Base-by-base conservation (phyloP, 257 asterid species). In the Knoxia roxburghii region DNA sequence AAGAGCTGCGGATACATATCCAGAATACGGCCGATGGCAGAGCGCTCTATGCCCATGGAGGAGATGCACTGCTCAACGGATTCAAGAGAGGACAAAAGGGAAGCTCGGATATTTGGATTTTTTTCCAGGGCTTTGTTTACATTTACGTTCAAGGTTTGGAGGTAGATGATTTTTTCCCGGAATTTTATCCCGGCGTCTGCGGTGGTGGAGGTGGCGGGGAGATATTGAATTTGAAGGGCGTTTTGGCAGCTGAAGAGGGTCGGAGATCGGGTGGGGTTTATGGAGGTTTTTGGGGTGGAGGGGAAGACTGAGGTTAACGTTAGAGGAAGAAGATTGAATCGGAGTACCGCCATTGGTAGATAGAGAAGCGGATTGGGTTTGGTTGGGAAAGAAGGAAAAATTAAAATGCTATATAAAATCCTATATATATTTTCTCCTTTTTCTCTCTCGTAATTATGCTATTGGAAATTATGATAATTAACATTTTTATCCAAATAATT, bases 1-100 rank as follows among this genome's bases (percentile, higher is more conserved):
- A 89, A 85, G 63, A 91, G 89, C 59, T 77, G 73, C 0, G 96
- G 98, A 81, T 75, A 73, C 98, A 89, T 91, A 76, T 91, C 95
- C 54, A 91, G 87, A 37, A 89, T 83, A 14, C 95, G 89, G 64
- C 92, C 86, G 56, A 73, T 57, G 72, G 89, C 81, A 24, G 95
- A 53, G 66, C 50, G 71, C 4, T 84, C 85, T 67, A 91, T 77
- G 41, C 92, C 95, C 87, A 85, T 89, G 14, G 95, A 89, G n/a
- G 81, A 80, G 46, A 91, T 89, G 76, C 89, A 91, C 68, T 68
- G 67, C 5, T 83, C 77, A 66, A 87, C 52, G 70, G 96, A 82
- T 67, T 79, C 82, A 53, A 87, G 69, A 6, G 90, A 64, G 59
- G 96, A 75, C 54, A 91, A 79, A 10, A 85, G 84, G 17, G 89